Percentiles rank a stretch among this genome's conserved stretches.
Evolutionary conservation across 768 basidiomycete genomes (phyloP).

Genomic region (Lactarius vividus): DNA sequence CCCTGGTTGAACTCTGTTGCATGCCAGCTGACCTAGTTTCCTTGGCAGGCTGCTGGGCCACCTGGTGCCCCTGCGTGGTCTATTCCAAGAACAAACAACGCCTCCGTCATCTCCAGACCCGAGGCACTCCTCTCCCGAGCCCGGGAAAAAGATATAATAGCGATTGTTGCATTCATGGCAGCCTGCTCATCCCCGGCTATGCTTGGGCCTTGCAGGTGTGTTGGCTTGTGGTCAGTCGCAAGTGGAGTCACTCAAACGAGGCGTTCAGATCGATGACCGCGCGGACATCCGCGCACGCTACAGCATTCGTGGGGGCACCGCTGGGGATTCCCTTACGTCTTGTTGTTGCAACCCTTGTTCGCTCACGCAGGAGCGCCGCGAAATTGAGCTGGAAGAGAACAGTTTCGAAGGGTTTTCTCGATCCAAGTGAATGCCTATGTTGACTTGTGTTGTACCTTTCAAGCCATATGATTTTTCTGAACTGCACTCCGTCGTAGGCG

Average conservation of each 20-base stretch:
- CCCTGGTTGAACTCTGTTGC: not conserved
- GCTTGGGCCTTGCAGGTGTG: slow-evolving; percentile 44
- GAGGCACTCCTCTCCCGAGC: slow-evolving; percentile 40
- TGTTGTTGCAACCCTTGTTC: slow-evolving; percentile 48
- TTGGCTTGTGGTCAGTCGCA: not conserved
- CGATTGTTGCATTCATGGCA: slow-evolving; percentile 38
- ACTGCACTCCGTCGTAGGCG: not conserved
- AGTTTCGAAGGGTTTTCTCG: slow-evolving; percentile 28
- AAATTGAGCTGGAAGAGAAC: slow-evolving; percentile 48
- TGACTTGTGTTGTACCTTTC: not conserved
- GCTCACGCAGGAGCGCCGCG: slow-evolving; percentile 47
- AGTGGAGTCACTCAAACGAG: slow-evolving; percentile 27
- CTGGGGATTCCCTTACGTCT: slow-evolving; percentile 41
- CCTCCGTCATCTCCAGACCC: slow-evolving; percentile 36
- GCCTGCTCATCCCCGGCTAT: slow-evolving; percentile 34
- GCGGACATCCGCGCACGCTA: slow-evolving; percentile 43
- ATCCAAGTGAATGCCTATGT: not conserved
- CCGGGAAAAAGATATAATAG: slow-evolving; percentile 32
- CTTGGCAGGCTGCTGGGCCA: slow-evolving; percentile 36
- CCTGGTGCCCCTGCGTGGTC: slow-evolving; percentile 43
- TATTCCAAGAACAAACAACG: slow-evolving; percentile 44
- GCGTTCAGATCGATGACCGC: slow-evolving; percentile 37
- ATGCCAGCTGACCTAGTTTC: slow-evolving; percentile 22
- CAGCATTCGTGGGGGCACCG: slow-evolving; percentile 44
- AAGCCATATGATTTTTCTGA: too few species aligned